A percentile compares a stretch with the other conserved stretches of the same genome.
These are phyloP conservation scores for Colletotrichum sp. DNA, from an alignment of 2,329 filamentous ascomycete genomes.

Conservation along the genomic window DNA sequence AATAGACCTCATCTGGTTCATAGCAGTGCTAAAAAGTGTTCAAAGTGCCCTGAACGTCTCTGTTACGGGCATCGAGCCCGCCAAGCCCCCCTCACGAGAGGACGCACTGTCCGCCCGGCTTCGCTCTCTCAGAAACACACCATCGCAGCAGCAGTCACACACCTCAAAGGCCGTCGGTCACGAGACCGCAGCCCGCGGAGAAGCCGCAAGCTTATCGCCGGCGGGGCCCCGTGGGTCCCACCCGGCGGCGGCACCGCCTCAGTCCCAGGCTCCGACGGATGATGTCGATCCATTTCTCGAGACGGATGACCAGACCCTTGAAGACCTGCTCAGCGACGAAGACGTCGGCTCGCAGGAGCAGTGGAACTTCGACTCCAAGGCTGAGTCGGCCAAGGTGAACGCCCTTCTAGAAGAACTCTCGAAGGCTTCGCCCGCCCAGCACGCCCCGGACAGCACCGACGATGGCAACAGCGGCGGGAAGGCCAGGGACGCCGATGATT, in stretches of 20 bases:
- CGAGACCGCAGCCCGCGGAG: background rate
- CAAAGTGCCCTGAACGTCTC: constrained; percentile 28
- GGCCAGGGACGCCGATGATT: constrained; percentile 41
- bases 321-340: constrained; percentile 55
- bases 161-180: background rate
- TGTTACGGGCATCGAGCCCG: constrained; percentile 46
- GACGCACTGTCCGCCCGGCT: constrained; percentile 58
- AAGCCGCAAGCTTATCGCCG: background rate
- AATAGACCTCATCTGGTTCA: background rate
- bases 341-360: constrained; percentile 33
- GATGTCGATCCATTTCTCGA: constrained; percentile 45
- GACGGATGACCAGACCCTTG: constrained; percentile 57
- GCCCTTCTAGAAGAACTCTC: constrained; percentile 42
- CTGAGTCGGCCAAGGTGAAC: constrained; percentile 34
- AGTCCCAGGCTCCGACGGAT: constrained; percentile 13
- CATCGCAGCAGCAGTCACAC: background rate
- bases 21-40: constrained; percentile 3
- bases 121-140: constrained; percentile 51
- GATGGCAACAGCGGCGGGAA: background rate
- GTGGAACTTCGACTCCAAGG: constrained; percentile 29
- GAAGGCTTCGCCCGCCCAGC: background rate
- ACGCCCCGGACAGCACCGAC: background rate
- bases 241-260: background rate
- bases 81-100: constrained; percentile 49
- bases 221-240: background rate